Evolutionary conservation across 306 rosid genomes (phyloP).

Genomic region (Ceratonia siliqua): DNA sequence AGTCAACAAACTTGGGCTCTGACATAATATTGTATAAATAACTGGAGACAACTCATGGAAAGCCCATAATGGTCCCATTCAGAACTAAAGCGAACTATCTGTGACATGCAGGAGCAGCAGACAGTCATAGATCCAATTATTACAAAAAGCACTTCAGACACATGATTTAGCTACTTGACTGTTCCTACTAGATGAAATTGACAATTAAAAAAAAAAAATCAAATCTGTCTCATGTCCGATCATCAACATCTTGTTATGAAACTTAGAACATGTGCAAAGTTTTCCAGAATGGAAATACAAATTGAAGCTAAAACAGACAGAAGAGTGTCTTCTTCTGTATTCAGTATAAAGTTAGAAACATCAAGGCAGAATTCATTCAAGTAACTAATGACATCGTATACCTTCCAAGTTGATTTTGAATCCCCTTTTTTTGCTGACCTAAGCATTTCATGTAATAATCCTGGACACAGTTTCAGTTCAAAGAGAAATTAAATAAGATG

Average conservation of each 20-base stretch:
- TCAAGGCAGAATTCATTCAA: neutral
- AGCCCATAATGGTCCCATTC: neutral
- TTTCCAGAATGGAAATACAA: constrained; percentile 18
- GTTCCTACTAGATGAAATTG: neutral
- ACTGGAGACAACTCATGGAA: constrained; percentile 14
- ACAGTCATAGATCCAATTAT: constrained; percentile 7
- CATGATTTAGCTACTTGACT: neutral
- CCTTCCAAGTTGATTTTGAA: constrained; percentile 95
- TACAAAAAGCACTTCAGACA: neutral
- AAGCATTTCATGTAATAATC: constrained; percentile 89
- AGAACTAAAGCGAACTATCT: neutral
- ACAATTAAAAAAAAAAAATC: neutral
- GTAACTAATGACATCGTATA: constrained; percentile 36
- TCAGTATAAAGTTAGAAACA: constrained; percentile 10
- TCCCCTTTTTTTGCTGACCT: constrained; percentile 82
- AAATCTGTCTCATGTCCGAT: neutral
- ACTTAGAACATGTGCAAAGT: neutral
- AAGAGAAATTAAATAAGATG: constrained; percentile 11
- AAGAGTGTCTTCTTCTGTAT: constrained; percentile 4
- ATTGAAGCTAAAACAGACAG: constrained; percentile 7
- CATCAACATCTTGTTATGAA: constrained; percentile 13
- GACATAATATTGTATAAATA: constrained; percentile 2
- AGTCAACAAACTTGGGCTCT: neutral
- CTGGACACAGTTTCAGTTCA: constrained; percentile 44
- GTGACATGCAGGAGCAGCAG: neutral